Evolutionary conservation across 805 yeast genomes (phyloP).

Genomic region (Yamadazyma paraphyllophila): DNA sequence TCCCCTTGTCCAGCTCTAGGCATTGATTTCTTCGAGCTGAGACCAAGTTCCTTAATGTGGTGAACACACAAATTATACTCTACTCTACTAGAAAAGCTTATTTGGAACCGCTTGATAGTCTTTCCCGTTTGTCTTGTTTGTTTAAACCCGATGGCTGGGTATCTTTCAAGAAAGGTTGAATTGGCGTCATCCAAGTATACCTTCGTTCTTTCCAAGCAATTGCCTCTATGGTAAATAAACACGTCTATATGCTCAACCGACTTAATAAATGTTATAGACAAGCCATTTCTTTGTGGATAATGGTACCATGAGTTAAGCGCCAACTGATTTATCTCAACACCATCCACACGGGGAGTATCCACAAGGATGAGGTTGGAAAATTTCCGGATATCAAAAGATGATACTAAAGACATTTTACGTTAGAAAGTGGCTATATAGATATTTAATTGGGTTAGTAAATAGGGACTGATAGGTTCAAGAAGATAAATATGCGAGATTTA

Average conservation of each 20-base stretch:
- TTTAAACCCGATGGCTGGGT: constrained; percentile 31
- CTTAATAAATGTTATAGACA: constrained; percentile 9
- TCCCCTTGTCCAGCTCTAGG: background rate
- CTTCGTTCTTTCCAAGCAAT: constrained; percentile 10
- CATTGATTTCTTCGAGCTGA: background rate
- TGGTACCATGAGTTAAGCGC: constrained; percentile 26
- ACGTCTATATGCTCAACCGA: constrained; percentile 9
- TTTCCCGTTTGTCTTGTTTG: constrained; percentile 19
- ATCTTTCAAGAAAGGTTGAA: constrained; percentile 20
- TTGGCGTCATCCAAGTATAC: background rate
- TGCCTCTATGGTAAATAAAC: constrained; percentile 12
- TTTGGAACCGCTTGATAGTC: constrained; percentile 26
- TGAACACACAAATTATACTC: constrained; percentile 8
- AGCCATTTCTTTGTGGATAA: constrained; percentile 22
- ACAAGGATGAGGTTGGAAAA: constrained; percentile 9
- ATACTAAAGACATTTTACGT: constrained; percentile 5
- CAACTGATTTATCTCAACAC: background rate
- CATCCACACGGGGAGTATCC: constrained; percentile 1
- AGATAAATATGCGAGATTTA: background rate
- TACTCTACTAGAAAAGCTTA: constrained; percentile 17
- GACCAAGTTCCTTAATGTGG: constrained; percentile 2
- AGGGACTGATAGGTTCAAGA: no score
- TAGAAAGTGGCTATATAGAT: no score
- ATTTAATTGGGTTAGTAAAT: no score
- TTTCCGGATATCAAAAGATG: constrained; percentile 12